Base-by-base conservation (phyloP, 345 rosid species). In the Hibiscus syriacus region DNA sequence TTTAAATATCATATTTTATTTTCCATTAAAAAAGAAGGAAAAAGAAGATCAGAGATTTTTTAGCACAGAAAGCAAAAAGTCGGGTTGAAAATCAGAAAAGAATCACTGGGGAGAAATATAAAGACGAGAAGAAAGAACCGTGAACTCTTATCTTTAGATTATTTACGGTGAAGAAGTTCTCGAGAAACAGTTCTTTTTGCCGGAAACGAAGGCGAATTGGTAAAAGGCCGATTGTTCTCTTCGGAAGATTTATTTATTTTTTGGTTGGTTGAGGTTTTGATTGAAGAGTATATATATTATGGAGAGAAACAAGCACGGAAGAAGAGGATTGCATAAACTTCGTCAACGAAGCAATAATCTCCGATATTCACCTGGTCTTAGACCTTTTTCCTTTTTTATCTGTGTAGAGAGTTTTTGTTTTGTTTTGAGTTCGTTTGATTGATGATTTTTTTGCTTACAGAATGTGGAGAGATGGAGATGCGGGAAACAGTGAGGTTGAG, bases 321-420 rank as follows among this genome's bases (percentile, higher is more conserved):
- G 82, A 80, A 77, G 82, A 75, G 89, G 82, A 30, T 69, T 83
- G 11, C 14, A 72, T 4, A 79, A 78, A 66, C 87, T 86, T 32
- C 77, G 86, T 49, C 86, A 75, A 2, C 67, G 83, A 59, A 30
- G 53, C 68, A 66, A 70, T 60, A 65, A 78, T 69, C 62, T 74
- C 22, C 30, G 79, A 38, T 77, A 77, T 29, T 72, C 79, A 6
- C 65, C 70, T 19, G 85, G 83, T 81, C 20, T 30, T 17, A 32
- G 25, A n/a, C 45, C 59, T 14, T 7, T 23, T 11, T n/a, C n/a
- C n/a, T n/a, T n/a, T 13, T 58, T 13, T 23, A 10, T 60, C 0
- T 16, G 20, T 2, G 29, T 19, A 19, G 5, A 10, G 4, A 20
- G 14, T 52, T 38, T 17, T 6, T 20, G 0, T 38, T 9, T 38